Evolutionary conservation across 2,329 filamentous ascomycete species (phyloP), one percentile per base, ranked within the genome.

Genomic region (Xylaria sp.): DNA sequence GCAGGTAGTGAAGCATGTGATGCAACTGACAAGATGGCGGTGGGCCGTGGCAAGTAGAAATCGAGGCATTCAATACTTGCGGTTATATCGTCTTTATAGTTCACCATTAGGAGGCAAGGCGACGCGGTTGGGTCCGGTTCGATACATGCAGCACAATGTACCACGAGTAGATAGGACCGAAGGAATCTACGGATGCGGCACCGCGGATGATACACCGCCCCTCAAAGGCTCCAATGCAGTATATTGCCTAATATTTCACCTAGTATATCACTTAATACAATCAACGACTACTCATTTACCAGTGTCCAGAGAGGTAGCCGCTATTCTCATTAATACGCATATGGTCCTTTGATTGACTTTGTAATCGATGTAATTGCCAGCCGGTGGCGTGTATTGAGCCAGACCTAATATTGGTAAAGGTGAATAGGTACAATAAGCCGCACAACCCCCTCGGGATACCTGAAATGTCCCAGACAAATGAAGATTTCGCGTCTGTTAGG

Each of bases 381-480:
- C 61, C 61, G 32, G 61, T 32, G 52, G n/a, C 36, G 3, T 61
- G 2, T 41, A 52, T 39, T 62, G n/a, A 52, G 8, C 5, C 6
- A n/a, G 12, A 36, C 25, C 4, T 43, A 15, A 39, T 39, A 32
- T 32, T 25, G 28, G 34, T 36, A 48, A 12, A 48, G 4, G 43
- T 36, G 43, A 36, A 15, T 20, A 8, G 23, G 10, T 39, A 15
- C 18, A 36, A 39, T 9, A 53, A 23, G 10, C n/a, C 15, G n/a
- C 12, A 13, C 7, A 20, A 4, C 13, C 41, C 18, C 10, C 6
- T 13, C 4, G 13, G 13, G 36, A 25, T 45, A 28, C 13, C 20
- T 15, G 9, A 67, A 15, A 58, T 53, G 12, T 46, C 6, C 6
- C 34, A 65, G 13, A 39, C 10, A 53, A 28, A 30, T 1, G 7